phyloP scores from a whole-genome alignment of 148 eudicot genomes.

The Camellia lanceoleosa region DNA sequence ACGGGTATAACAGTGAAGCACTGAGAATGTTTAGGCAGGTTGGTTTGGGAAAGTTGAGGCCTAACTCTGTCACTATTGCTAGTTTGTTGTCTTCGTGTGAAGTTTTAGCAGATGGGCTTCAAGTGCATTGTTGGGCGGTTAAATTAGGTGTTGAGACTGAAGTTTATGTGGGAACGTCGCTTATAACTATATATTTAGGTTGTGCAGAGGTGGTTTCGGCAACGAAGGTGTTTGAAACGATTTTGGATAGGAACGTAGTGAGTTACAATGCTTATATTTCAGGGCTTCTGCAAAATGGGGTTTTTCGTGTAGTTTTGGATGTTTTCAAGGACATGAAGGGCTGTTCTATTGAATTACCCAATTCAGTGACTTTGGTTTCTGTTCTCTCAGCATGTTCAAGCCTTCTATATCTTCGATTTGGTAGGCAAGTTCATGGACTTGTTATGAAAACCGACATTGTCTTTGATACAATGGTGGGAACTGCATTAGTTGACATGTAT shows the following conservation, averaged over 20 bases:
- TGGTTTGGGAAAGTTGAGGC: constrained; percentile 38
- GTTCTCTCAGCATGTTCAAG: constrained; percentile 66
- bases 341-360: constrained; percentile 38
- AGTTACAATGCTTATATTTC: constrained; percentile 71
- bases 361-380: constrained; percentile 56
- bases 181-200: constrained; percentile 56
- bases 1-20: constrained; percentile 48
- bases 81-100: constrained; percentile 54
- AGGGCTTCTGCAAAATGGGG: constrained; percentile 64
- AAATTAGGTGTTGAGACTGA: constrained; percentile 77
- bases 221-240: constrained; percentile 43
- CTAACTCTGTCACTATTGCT: constrained; percentile 64
- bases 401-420: constrained; percentile 41
- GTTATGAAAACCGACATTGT: constrained; percentile 43
- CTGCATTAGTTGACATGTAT: constrained; percentile 76
- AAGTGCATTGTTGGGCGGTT: constrained; percentile 66
- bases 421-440: constrained; percentile 65
- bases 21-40: constrained; percentile 42
- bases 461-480: constrained; percentile 58
- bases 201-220: constrained; percentile 43
- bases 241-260: constrained; percentile 49
- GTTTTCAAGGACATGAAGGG: constrained; percentile 57
- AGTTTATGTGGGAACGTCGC: constrained; percentile 61
- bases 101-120: constrained; percentile 44
- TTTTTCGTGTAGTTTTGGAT: constrained; percentile 31